Conservation (phyloP, 139 green algal species). For the Micromonas commoda region DNA sequence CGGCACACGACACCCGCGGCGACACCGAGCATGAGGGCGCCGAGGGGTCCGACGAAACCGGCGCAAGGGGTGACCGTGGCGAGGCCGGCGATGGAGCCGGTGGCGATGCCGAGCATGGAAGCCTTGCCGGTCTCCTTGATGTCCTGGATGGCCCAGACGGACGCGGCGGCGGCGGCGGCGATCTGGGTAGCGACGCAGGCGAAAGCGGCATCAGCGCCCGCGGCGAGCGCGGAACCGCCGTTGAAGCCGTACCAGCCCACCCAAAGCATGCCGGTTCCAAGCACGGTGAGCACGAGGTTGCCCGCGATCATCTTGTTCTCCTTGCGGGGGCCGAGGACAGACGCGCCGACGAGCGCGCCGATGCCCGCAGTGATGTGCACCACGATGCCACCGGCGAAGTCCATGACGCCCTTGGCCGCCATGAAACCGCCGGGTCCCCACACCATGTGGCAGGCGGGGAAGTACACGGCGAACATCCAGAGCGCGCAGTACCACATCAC, state of each 20-base stretch:
- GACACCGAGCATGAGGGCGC: conserved; percentile 29
- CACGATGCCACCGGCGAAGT: conserved; percentile 46
- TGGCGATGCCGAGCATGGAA: conserved; percentile 28
- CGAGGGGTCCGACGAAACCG: conserved; percentile 36
- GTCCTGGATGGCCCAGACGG: conserved; percentile 21
- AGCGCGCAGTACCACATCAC: conserved; percentile 31
- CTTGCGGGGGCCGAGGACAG: conserved; percentile 32
- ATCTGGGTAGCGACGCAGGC: conserved; percentile 37
- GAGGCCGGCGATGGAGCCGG: conserved; percentile 36
- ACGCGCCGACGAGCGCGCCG: conserved; percentile 27
- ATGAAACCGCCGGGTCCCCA: conserved; percentile 34
- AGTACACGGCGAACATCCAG: conserved; percentile 39
- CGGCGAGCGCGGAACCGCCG: conserved; percentile 32
- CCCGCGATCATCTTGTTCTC: conserved; percentile 31
- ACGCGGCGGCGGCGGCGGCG: conserved; percentile 23
- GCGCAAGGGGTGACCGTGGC: conserved; percentile 37
- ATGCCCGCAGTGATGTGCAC: conserved; percentile 45
- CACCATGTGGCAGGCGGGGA: conserved; percentile 37
- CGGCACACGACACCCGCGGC: conserved; percentile 34
- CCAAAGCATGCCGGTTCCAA: conserved; percentile 44
- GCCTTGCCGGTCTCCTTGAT: conserved; percentile 29
- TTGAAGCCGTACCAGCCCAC: conserved; percentile 50
- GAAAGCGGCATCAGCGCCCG: conserved; percentile 29
- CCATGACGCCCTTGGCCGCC: conserved; percentile 33
- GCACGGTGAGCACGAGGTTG: conserved; percentile 34